Conservation (phyloP, 257 asterid genomes). For the Fraxinus anomala region DNA sequence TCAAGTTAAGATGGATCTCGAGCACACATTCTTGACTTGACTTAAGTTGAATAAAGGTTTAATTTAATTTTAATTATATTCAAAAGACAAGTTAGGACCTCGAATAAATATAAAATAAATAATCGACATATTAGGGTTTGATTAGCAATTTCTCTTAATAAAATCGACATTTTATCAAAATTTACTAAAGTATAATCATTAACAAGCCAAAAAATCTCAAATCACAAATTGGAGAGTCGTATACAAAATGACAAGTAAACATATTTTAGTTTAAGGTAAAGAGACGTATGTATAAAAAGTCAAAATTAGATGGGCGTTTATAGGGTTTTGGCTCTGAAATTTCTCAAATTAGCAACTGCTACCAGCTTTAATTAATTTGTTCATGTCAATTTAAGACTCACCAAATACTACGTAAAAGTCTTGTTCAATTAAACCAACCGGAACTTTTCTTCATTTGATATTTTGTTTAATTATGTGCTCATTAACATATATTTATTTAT, state of each 20-base stretch:
- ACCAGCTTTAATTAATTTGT: not conserved
- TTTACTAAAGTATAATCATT: too few species aligned
- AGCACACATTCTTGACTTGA: not conserved
- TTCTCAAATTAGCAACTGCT: not conserved
- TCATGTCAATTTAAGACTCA: not conserved
- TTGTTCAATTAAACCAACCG: not conserved
- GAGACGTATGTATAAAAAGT: too few species aligned
- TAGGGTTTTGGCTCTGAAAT: not conserved
- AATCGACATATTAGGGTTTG: too few species aligned
- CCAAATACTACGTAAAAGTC: not conserved
- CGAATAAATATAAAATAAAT: too few species aligned
- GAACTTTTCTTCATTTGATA: not conserved
- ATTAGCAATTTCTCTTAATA: too few species aligned
- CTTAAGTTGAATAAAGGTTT: too few species aligned
- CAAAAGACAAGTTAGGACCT: not conserved
- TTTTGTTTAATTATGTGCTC: not conserved
- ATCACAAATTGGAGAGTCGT: not conserved
- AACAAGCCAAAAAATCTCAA: too few species aligned
- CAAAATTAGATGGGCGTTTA: too few species aligned
- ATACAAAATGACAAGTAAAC: not conserved
- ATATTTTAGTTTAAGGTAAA: too few species aligned
- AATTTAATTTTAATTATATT: too few species aligned
- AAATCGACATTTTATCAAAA: too few species aligned
- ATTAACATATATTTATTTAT: not conserved
- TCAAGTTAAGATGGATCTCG: not conserved